These are phyloP conservation scores for Fusarium scirpi DNA, from an alignment of 2,329 filamentous ascomycete genomes.

Conservation along the genomic window DNA sequence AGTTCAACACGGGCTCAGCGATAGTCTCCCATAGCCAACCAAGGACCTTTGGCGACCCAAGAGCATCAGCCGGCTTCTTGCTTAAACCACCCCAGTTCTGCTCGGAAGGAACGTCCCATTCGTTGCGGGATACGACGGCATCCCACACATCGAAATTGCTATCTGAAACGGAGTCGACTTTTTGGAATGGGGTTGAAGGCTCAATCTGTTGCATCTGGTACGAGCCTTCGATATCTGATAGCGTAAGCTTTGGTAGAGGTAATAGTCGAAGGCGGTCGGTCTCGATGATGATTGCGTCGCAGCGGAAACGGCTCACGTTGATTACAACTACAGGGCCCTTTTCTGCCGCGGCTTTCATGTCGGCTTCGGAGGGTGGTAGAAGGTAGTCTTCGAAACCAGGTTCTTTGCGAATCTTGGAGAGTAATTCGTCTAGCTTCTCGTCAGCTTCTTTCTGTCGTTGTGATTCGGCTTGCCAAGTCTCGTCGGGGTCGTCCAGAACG, in stretches of 20 bases:
- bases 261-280: background rate
- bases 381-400: background rate
- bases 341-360: background rate
- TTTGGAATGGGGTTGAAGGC: background rate
- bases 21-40: background rate
- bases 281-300: background rate
- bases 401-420: background rate
- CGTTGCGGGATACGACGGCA: background rate
- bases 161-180: background rate
- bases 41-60: background rate
- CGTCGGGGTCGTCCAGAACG: background rate
- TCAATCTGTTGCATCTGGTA: background rate
- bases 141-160: background rate
- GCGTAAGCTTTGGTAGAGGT: background rate
- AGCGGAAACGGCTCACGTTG: background rate
- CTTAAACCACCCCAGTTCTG: background rate
- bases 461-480: background rate
- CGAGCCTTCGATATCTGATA: background rate
- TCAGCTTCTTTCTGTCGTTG: background rate
- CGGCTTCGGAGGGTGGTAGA: background rate
- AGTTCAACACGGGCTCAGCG: background rate
- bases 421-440: background rate
- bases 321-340: background rate
- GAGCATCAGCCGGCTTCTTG: background rate
- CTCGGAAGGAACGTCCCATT: background rate